Evolutionary conservation across 2,329 filamentous ascomycete genomes (phyloP), one percentile per base, ranked within the genome.

Genomic region (Zasmidium citrigriseum): DNA sequence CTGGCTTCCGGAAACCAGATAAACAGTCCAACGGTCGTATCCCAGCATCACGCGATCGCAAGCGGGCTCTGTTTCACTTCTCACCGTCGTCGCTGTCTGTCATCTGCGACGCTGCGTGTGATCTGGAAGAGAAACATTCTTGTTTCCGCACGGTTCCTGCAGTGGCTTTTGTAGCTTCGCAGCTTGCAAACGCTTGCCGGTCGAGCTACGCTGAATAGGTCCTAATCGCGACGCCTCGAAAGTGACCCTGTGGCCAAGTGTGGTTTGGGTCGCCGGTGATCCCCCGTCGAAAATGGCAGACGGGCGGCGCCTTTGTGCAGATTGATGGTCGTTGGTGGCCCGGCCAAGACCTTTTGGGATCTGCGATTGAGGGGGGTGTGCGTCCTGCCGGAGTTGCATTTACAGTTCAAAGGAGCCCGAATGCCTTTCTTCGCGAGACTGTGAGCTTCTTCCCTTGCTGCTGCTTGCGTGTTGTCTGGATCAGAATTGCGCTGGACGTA

Each of bases 321-420:
- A 41, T 41, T 41, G 34, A 16, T 41, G 12, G 14, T n/a, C 18
- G 34, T 41, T 41, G 12, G 5, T 41, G 12, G 14, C 5, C 7
- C 34, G 34, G 34, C 34, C 34, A 41, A 41, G 34, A 41, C 34
- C 34, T 41, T 41, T 41, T 41, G 34, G n/a, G n/a, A 41, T 41
- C 34, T 41, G 34, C 34, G 34, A 41, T 41, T 41, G 34, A 41
- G 34, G 34, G 34, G 34, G 7, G 12, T n/a, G 34, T 16, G 4
- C 34, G 34, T 16, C 34, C 34, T 41, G 34, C 34, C 34, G 34
- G 34, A n/a, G 7, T 41, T 41, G 34, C 5, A 16, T 41, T 41
- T 41, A 38, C 29, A 23, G 14, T 52, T 52, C 29, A 52, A 44
- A 54, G 52, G 41, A n/a, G 16, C 16, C 34, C 34, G 34, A 41